Conservation (phyloP, 352 stramenopile species). For the Pythium dissimile region DNA sequence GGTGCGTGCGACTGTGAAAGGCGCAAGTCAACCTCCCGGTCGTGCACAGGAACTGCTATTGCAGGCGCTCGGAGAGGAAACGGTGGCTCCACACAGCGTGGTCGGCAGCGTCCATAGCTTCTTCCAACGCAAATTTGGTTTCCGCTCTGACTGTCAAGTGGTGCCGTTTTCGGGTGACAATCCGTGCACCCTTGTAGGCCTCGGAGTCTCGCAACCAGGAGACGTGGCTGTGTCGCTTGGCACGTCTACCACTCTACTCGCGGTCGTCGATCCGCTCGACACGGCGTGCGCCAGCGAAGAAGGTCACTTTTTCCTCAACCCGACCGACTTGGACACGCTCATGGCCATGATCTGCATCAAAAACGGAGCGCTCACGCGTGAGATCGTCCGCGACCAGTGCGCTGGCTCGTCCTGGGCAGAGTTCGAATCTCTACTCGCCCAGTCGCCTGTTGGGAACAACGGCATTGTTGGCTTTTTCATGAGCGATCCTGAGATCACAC, state of each 20-base stretch:
- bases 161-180: slow-evolving; percentile 84
- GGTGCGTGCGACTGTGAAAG: slow-evolving; percentile 31
- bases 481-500: slow-evolving; percentile 64
- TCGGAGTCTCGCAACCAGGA: slow-evolving; percentile 48
- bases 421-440: slow-evolving; percentile 48
- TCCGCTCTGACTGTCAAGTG: slow-evolving; percentile 50
- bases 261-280: slow-evolving; percentile 38
- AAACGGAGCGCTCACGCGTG: slow-evolving; percentile 71
- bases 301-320: slow-evolving; percentile 83
- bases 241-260: slow-evolving; percentile 65
- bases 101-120: slow-evolving; percentile 53
- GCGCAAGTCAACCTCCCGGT: slow-evolving; percentile 3
- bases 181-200: slow-evolving; percentile 65
- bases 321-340: slow-evolving; percentile 58
- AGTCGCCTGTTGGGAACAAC: slow-evolving; percentile 39
- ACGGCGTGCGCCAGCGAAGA: slow-evolving; percentile 50
- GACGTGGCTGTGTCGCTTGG: slow-evolving; percentile 64
- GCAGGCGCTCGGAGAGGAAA: slow-evolving; percentile 31
- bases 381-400: slow-evolving; percentile 49
- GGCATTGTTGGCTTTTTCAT: slow-evolving; percentile 59
- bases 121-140: slow-evolving; percentile 65
- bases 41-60: slow-evolving; percentile 18
- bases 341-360: slow-evolving; percentile 90
- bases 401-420: slow-evolving; percentile 42
- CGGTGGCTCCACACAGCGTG: slow-evolving; percentile 40